These are phyloP conservation scores for Piper longum DNA, from an alignment of 164 flowering plant genomes.

Conservation along the genomic window DNA sequence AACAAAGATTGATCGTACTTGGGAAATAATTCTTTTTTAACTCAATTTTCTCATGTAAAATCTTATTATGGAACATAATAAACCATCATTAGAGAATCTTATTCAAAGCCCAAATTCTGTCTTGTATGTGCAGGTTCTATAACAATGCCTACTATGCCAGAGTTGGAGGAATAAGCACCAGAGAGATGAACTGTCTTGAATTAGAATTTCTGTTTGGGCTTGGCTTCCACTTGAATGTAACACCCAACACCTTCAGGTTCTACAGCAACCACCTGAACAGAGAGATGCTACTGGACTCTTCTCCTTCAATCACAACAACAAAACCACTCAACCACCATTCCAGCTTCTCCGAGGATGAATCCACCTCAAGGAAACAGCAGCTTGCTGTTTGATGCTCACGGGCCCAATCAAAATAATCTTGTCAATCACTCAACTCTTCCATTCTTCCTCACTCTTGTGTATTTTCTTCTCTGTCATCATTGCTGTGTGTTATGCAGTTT, in stretches of 20 bases:
- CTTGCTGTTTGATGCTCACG: conserved; percentile 40
- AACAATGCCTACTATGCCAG: conserved; percentile 97
- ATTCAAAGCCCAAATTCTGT: too few relatives aligned
- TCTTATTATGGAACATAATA: too few relatives aligned
- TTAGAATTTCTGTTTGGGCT: conserved; percentile 85
- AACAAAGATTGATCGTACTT: too few relatives aligned
- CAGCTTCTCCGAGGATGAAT: conserved; percentile 53
- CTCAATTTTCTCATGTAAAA: too few relatives aligned
- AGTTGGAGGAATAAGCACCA: conserved; percentile 82
- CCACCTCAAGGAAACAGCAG: conserved; percentile 46
- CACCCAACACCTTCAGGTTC: conserved; percentile 61
- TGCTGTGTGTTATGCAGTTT: too few relatives aligned
- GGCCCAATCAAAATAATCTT: background rate
- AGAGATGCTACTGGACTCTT: conserved; percentile 27
- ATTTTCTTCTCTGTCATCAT: too few relatives aligned
- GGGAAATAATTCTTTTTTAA: too few relatives aligned
- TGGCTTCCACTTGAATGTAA: conserved; percentile 72
- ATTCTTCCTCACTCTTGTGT: too few relatives aligned
- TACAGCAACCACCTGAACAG: conserved; percentile 65
- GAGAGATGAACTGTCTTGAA: conserved; percentile 82
- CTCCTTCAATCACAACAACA: conserved; percentile 12
- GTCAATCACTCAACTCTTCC: too few relatives aligned
- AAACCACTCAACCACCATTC: conserved; percentile 32
- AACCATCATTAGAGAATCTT: too few relatives aligned
- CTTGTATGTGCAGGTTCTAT: conserved; percentile 44